Evolutionary conservation across 1,139 yeast species (phyloP).

Genomic region (Saccharomyces pastorianus): DNA sequence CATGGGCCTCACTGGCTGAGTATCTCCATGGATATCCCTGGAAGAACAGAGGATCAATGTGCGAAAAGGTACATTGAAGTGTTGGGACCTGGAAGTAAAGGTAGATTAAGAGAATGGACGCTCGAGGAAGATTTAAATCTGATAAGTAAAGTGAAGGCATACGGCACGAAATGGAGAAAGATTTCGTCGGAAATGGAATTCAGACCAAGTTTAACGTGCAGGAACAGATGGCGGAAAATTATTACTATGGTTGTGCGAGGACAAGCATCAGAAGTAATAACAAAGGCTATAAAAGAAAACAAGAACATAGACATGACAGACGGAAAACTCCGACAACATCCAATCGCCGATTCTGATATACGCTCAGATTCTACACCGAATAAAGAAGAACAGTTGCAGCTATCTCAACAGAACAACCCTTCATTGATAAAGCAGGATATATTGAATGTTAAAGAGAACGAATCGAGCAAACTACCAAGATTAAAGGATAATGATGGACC

Average conservation of each 20-base stretch:
- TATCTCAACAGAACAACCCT: not conserved
- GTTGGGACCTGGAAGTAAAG: constrained; percentile 67
- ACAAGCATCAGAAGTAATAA: constrained; percentile 26
- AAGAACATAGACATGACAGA: constrained; percentile 25
- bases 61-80: constrained; percentile 88
- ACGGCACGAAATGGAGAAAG: constrained; percentile 91
- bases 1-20: constrained; percentile 84
- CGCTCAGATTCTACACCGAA: not conserved
- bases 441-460: not conserved
- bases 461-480: not conserved
- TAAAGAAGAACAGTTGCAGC: not conserved
- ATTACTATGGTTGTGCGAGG: constrained; percentile 68
- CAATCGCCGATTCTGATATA: not conserved
- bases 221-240: constrained; percentile 87
- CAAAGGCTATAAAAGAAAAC: constrained; percentile 29
- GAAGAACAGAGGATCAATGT: constrained; percentile 92
- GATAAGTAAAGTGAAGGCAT: constrained; percentile 53
- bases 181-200: constrained; percentile 66
- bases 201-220: constrained; percentile 80
- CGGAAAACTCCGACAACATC: constrained; percentile 2
- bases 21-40: constrained; percentile 65
- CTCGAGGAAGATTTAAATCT: constrained; percentile 65
- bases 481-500: not conserved
- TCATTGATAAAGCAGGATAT: not conserved
- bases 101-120: constrained; percentile 74